Evolutionary conservation across 495 filamentous ascomycete genomes (phyloP).

Genomic region (Apiosordaria backusii): DNA sequence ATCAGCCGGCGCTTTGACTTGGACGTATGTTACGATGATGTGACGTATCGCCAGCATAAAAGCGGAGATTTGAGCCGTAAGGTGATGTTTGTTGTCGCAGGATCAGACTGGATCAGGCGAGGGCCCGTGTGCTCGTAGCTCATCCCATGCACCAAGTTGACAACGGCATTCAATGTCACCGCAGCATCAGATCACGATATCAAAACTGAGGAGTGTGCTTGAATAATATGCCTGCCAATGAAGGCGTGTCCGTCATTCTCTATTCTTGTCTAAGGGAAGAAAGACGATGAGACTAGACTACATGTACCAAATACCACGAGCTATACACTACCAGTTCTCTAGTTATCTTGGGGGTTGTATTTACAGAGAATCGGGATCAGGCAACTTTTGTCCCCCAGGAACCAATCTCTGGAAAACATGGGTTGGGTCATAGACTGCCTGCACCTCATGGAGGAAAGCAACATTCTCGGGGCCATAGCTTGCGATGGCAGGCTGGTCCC

Average conservation of each 20-base stretch:
- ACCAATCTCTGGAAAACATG: constrained; percentile 5
- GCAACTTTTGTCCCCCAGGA: constrained; percentile 1
- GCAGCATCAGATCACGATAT: neutral
- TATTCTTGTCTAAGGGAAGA: neutral
- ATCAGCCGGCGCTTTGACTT: neutral
- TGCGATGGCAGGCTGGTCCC: neutral
- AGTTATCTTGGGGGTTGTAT: neutral
- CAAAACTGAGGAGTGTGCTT: too few relatives aligned
- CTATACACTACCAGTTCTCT: neutral
- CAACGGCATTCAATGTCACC: neutral
- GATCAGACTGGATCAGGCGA: neutral
- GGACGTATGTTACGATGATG: neutral
- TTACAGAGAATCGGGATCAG: neutral
- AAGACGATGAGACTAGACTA: neutral
- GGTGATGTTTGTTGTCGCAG: neutral
- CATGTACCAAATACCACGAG: neutral
- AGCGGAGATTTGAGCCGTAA: neutral
- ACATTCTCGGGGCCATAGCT: constrained; percentile 1
- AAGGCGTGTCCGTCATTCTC: neutral
- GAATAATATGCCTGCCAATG: neutral
- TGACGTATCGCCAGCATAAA: neutral
- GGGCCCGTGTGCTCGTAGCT: neutral
- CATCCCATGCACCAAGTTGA: too few relatives aligned
- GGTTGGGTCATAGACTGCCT: neutral
- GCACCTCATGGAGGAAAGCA: neutral